Percentiles rank a stretch among this genome's conserved stretches.
Conservation (phyloP, 768 basidiomycete genomes). For the Boletales sp. region DNA sequence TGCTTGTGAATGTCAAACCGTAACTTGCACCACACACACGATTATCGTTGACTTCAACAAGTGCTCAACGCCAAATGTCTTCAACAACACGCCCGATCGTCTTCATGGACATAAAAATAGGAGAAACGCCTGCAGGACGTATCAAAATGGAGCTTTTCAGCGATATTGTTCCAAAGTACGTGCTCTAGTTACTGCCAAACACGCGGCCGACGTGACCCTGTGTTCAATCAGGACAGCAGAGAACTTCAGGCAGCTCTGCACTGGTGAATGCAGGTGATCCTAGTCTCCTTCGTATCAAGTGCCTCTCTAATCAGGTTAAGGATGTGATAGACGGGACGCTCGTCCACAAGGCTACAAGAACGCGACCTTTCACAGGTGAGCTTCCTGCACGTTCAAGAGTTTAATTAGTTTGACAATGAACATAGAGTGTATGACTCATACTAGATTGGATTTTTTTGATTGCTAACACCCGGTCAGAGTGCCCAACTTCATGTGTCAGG, state of each 20-base stretch:
- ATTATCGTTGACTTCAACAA: too few species aligned
- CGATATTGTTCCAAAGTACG: constrained; percentile 92
- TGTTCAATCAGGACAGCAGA: constrained; percentile 74
- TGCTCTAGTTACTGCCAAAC: not conserved
- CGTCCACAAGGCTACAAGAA: constrained; percentile 89
- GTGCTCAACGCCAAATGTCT: constrained; percentile 31
- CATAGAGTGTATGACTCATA: constrained; percentile 61
- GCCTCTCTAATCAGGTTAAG: constrained; percentile 15
- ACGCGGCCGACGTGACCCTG: not conserved
- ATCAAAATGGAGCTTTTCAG: constrained; percentile 98
- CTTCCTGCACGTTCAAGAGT: constrained; percentile 1
- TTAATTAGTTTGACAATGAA: constrained; percentile 7
- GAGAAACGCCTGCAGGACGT: constrained; percentile 92
- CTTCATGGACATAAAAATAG: constrained; percentile 96
- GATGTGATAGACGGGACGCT: constrained; percentile 44
- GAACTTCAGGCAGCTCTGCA: constrained; percentile 96
- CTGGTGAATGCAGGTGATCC: constrained; percentile 87
- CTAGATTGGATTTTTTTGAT: constrained; percentile 1
- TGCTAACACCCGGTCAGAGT: constrained; percentile 46
- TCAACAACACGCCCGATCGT: constrained; percentile 74
- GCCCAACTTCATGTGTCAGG: constrained; percentile 97
- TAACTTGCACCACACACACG: too few species aligned
- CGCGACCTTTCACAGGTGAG: constrained; percentile 88
- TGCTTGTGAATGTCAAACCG: too few species aligned
- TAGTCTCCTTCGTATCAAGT: not conserved